Evolutionary conservation across 805 yeast species (phyloP).

Genomic region (Yamadazyma akitaensis): DNA sequence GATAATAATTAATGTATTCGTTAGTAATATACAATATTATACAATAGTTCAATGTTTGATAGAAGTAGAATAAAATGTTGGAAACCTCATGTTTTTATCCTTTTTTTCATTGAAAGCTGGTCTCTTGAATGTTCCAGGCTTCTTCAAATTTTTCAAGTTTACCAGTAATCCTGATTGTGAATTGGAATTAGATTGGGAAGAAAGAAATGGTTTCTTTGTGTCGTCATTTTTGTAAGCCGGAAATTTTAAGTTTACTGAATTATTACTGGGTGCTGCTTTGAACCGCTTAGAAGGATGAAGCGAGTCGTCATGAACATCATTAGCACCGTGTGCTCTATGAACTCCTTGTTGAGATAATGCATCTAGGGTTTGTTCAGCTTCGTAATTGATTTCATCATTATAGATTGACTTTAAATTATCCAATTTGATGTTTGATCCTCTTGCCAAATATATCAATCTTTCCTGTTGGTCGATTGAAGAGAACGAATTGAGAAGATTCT

Average conservation of each 20-base stretch:
- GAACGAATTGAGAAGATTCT: conserved; percentile 22
- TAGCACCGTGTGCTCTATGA: not conserved
- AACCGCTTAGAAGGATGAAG: conserved; percentile 5
- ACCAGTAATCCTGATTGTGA: conserved; percentile 1
- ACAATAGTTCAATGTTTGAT: conserved; percentile 12
- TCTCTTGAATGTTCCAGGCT: conserved; percentile 17
- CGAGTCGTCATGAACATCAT: not conserved
- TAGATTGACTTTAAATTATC: conserved; percentile 5
- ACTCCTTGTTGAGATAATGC: not conserved
- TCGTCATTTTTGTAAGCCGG: conserved; percentile 14
- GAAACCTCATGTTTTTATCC: conserved; percentile 22
- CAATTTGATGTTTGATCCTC: conserved; percentile 15
- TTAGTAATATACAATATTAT: conserved; percentile 9
- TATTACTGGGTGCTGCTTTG: conserved; percentile 1
- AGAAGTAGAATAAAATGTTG: conserved; percentile 24
- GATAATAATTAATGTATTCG: not conserved
- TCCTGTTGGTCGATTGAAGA: conserved; percentile 21
- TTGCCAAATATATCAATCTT: conserved; percentile 21
- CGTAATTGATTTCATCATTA: conserved; percentile 2
- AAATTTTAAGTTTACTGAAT: conserved; percentile 9
- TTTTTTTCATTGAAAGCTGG: conserved; percentile 23
- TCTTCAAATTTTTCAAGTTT: conserved; percentile 7
- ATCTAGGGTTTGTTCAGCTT: not conserved
- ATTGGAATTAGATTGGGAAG: not conserved
- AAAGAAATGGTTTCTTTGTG: not conserved